phyloP scores from a whole-genome alignment of 2,329 filamentous ascomycete species.

The Aspergillus bombycis region DNA sequence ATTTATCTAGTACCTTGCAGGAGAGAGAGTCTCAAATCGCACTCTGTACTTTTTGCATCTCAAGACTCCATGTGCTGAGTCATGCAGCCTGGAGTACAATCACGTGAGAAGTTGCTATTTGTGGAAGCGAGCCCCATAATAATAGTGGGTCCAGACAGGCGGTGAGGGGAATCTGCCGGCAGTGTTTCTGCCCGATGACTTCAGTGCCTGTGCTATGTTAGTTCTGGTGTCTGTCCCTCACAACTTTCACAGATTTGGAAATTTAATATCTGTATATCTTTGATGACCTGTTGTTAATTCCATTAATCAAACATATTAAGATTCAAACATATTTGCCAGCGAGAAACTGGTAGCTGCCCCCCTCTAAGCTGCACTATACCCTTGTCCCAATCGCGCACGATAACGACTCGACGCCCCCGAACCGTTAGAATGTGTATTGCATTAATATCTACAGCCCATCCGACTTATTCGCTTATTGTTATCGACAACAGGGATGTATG shows the following conservation, averaged over 20 bases:
- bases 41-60: not conserved
- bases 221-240: not conserved
- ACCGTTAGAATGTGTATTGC: slow-evolving; percentile 67
- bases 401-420: not conserved
- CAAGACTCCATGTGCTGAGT: not conserved
- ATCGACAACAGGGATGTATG: slow-evolving; percentile 75
- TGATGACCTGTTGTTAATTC: not conserved
- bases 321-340: not conserved
- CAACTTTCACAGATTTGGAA: not conserved
- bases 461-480: slow-evolving; percentile 72
- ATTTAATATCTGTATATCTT: not conserved
- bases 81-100: not conserved
- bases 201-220: not conserved
- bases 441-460: slow-evolving; percentile 74
- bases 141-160: not conserved
- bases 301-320: not conserved
- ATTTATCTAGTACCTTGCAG: not conserved
- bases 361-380: not conserved
- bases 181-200: slow-evolving; percentile 11
- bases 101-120: not conserved
- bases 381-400: not conserved
- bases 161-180: slow-evolving; percentile 4
- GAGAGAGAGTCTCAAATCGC: not conserved
- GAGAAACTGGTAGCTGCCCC: not conserved
- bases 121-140: not conserved